Conservation (phyloP, 2,329 filamentous ascomycete species). For the Talaromyces rugulosus region DNA sequence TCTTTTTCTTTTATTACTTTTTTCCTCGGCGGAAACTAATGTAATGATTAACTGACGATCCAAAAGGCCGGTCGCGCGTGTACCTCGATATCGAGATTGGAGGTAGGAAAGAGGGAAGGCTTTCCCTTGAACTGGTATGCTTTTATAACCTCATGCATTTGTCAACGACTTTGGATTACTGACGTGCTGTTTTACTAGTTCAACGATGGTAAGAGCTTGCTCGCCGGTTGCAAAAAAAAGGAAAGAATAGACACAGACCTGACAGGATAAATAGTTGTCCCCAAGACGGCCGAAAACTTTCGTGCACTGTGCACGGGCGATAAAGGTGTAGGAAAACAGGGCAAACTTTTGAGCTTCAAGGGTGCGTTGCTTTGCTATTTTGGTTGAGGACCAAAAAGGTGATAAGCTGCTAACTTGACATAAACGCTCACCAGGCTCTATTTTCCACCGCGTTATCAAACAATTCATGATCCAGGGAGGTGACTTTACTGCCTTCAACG, state of each 20-base stretch:
- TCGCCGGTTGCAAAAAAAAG: conserved; percentile 4
- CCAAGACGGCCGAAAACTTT: conserved; percentile 97
- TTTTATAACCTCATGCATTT: not conserved
- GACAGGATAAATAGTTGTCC: conserved; percentile 60
- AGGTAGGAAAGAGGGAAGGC: conserved; percentile 65
- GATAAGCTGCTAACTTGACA: not conserved
- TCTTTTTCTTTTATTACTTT: not conserved
- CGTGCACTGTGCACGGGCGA: conserved; percentile 90
- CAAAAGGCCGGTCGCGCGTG: conserved; percentile 65
- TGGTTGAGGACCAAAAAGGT: not conserved
- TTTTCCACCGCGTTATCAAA: conserved; percentile 96
- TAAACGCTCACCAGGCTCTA: conserved; percentile 54
- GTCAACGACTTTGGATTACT: not conserved
- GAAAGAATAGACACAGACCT: conserved; percentile 35
- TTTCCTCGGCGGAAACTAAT: not conserved
- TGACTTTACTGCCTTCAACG: conserved; percentile 92
- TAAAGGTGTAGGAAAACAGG: conserved; percentile 76
- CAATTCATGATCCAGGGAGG: conserved; percentile 98
- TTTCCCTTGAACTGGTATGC: conserved; percentile 78
- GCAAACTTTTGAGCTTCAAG: conserved; percentile 90
- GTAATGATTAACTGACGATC: not conserved
- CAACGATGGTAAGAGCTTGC: conserved; percentile 41
- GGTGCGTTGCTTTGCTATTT: conserved; percentile 31
- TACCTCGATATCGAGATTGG: conserved; percentile 92
- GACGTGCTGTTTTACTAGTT: conserved; percentile 30